phyloP scores from a whole-genome alignment of 2,329 filamentous ascomycete species.

The Polychaeton citri region DNA sequence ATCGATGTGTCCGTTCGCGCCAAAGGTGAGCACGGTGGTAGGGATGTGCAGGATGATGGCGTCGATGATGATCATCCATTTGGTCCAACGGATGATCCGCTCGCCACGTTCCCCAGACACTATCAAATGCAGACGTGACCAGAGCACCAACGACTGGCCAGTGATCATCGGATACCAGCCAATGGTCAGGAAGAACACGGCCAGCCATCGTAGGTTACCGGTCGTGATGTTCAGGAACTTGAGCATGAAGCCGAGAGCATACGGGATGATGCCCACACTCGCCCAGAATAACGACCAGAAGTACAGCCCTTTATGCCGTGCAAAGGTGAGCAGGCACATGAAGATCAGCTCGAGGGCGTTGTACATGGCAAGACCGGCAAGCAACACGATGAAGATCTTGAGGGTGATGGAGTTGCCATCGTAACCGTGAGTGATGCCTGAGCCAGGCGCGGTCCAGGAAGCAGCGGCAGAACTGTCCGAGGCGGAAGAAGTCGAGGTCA shows the following conservation, averaged over 20 bases:
- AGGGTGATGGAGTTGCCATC: constrained; percentile 14
- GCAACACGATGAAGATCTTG: constrained; percentile 17
- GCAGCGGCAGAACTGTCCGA: neutral
- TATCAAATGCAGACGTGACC: constrained; percentile 49
- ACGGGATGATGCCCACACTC: constrained; percentile 32
- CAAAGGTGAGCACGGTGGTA: constrained; percentile 43
- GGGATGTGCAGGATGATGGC: constrained; percentile 40
- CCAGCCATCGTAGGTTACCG: constrained; percentile 13
- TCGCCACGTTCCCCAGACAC: constrained; percentile 31
- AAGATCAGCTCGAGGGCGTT: constrained; percentile 33
- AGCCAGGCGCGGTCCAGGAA: constrained; percentile 15
- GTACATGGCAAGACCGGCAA: constrained; percentile 21
- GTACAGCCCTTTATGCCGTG: constrained; percentile 33
- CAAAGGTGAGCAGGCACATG: constrained; percentile 35
- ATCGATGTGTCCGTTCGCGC: constrained; percentile 27
- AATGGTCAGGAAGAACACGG: constrained; percentile 23
- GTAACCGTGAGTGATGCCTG: constrained; percentile 16
- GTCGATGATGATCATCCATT: constrained; percentile 46
- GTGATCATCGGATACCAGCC: constrained; percentile 50
- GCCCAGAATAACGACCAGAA: constrained; percentile 36
- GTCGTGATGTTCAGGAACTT: constrained; percentile 28
- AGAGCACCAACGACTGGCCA: constrained; percentile 44
- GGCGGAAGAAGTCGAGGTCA: neutral
- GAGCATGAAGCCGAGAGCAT: constrained; percentile 34
- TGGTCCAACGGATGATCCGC: constrained; percentile 33